Percentiles rank a stretch among this genome's conserved stretches.
These are phyloP conservation scores for Candida chauliodis DNA, from an alignment of 805 yeast species.

Conservation along the genomic window DNA sequence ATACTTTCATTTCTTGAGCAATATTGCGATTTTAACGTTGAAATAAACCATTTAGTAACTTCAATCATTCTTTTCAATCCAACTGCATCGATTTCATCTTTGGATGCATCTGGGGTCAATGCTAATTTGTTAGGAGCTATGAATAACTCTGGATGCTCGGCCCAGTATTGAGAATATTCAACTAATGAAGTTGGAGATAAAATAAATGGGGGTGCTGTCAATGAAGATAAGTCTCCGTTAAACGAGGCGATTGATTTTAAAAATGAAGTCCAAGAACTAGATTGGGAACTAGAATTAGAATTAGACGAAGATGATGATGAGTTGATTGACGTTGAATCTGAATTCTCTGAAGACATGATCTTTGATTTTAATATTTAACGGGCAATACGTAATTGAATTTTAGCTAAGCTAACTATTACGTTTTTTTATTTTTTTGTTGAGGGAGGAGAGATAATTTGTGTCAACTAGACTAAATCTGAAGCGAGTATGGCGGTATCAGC, in stretches of 20 bases:
- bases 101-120: constrained; percentile 33
- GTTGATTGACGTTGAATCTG: constrained; percentile 13
- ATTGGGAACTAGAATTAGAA: constrained; percentile 6
- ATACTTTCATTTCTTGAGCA: constrained; percentile 85
- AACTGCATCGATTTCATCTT: constrained; percentile 34
- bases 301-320: constrained; percentile 7
- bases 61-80: constrained; percentile 68
- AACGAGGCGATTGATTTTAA: constrained; percentile 87
- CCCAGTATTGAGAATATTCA: constrained; percentile 96
- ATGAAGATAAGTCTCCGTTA: constrained; percentile 87
- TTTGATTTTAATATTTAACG: too few relatives aligned
- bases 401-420: too few relatives aligned
- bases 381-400: background rate
- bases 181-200: constrained; percentile 83
- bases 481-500: too few relatives aligned
- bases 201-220: constrained; percentile 97
- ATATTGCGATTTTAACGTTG: constrained; percentile 89
- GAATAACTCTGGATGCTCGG: constrained; percentile 83
- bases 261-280: constrained; percentile 83
- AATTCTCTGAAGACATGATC: constrained; percentile 3
- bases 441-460: too few relatives aligned
- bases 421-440: background rate
- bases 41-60: constrained; percentile 87
- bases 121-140: constrained; percentile 61
- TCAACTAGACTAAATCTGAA: background rate